A percentile compares a stretch with the other conserved stretches of the same genome.
Conservation (phyloP, 2,329 filamentous ascomycete genomes). For the Colletotrichum destructivum region DNA sequence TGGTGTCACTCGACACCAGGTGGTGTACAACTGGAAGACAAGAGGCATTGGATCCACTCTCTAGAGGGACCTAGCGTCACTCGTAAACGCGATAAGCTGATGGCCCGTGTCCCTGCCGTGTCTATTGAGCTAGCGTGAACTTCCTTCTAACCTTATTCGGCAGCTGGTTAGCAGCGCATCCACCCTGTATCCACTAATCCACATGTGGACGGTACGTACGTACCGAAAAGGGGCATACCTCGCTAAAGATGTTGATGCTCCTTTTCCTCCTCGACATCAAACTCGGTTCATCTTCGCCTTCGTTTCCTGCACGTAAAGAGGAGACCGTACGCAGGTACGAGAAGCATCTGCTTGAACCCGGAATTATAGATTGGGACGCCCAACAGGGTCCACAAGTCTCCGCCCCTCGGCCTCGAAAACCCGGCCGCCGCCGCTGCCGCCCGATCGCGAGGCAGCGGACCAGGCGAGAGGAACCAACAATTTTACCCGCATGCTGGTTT, state of each 20-base stretch:
- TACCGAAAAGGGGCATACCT: not conserved
- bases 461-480: not conserved
- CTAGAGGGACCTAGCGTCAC: not conserved
- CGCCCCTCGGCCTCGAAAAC: not conserved
- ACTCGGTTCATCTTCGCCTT: not conserved
- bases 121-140: not conserved
- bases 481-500: constrained; percentile 1
- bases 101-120: constrained; percentile 9
- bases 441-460: constrained; percentile 4
- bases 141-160: constrained; percentile 6
- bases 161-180: not conserved
- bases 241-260: not conserved
- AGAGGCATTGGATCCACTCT: too few species aligned
- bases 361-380: not conserved
- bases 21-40: not conserved
- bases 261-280: too few species aligned
- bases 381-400: not conserved
- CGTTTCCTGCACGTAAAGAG: not conserved
- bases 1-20: not conserved
- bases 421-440: not conserved
- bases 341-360: not conserved
- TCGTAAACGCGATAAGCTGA: constrained; percentile 34
- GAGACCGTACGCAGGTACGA: not conserved
- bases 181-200: not conserved
- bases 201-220: not conserved